Conservation (phyloP, 441 rosid genomes). For the Gossypium gossypioides region DNA sequence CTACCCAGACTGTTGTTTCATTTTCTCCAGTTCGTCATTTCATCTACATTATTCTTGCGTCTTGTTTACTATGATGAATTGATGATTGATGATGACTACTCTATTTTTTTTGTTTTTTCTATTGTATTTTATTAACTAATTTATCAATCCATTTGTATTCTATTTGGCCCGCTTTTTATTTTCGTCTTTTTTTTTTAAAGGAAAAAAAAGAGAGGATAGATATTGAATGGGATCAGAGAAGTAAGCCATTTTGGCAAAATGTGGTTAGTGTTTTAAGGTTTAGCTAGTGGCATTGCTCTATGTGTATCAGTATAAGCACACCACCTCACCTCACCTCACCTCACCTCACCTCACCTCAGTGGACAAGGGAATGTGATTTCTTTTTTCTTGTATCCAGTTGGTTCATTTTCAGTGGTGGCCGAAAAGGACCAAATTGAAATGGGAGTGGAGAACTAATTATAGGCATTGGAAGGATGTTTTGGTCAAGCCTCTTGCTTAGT, state of each 20-base stretch:
- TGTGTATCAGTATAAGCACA: no score
- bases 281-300: no score
- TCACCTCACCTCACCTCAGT: no score
- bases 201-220: not conserved
- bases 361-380: constrained; percentile 6
- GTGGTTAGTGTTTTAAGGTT: no score
- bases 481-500: not conserved
- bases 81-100: not conserved
- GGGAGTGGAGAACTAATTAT: not conserved
- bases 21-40: not conserved
- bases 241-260: no score
- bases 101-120: not conserved
- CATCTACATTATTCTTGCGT: not conserved
- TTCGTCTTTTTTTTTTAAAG: not conserved
- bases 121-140: constrained; percentile 12
- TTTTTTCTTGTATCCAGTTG: not conserved
- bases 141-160: constrained; percentile 27
- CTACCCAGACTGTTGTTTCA: constrained; percentile 7
- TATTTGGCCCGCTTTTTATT: constrained; percentile 19
- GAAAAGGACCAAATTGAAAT: constrained; percentile 7
- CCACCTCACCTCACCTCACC: no score
- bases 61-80: not conserved
- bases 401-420: constrained; percentile 13
- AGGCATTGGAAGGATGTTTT: constrained; percentile 17
- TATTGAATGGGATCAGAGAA: not conserved